Percentiles rank a stretch among this genome's conserved stretches.
These are phyloP conservation scores for Xylaria bambusicola DNA, from an alignment of 495 filamentous ascomycete genomes.

Conservation along the genomic window DNA sequence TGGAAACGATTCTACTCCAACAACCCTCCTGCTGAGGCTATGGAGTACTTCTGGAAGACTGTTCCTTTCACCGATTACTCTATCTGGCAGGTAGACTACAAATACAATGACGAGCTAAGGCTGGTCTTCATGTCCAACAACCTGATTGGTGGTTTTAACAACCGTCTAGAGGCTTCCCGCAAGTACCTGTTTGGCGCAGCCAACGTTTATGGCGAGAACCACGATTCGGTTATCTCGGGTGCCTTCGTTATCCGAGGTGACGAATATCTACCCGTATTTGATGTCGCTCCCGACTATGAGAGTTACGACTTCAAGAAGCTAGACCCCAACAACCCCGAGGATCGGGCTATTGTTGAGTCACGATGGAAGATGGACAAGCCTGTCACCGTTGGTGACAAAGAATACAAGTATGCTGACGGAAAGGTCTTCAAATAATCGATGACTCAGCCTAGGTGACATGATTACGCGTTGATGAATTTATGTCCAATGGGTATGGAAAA, in stretches of 20 bases:
- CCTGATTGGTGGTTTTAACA: slow-evolving; percentile 96
- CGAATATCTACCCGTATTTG: slow-evolving; percentile 82
- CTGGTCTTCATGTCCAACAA: slow-evolving; percentile 98
- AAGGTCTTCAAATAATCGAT: slow-evolving; percentile 96
- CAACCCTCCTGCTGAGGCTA: slow-evolving; percentile 79
- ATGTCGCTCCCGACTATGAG: slow-evolving; percentile 96
- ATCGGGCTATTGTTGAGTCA: slow-evolving; percentile 81
- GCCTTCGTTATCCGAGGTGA: slow-evolving; percentile 94
- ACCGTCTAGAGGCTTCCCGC: slow-evolving; percentile 93
- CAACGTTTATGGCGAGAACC: slow-evolving; percentile 83
- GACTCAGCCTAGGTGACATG: slow-evolving; percentile 18
- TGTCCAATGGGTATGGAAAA: slow-evolving; percentile 11
- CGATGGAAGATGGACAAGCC: slow-evolving; percentile 88
- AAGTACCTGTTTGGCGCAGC: slow-evolving; percentile 97
- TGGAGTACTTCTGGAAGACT: slow-evolving; percentile 99
- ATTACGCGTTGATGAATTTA: slow-evolving; percentile 34
- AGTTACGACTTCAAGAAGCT: slow-evolving; percentile 96
- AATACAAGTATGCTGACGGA: slow-evolving; percentile 68
- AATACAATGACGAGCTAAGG: slow-evolving; percentile 97
- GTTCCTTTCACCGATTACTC: slow-evolving; percentile 92
- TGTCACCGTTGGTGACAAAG: slow-evolving; percentile 75
- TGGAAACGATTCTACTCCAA: slow-evolving; percentile 99
- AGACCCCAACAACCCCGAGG: slow-evolving; percentile 77
- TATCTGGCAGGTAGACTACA: slow-evolving; percentile 89
- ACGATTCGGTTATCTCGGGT: slow-evolving; percentile 85